phyloP scores from a whole-genome alignment of 2,329 filamentous ascomycete genomes.

The Golovinomyces cichoracearum region DNA sequence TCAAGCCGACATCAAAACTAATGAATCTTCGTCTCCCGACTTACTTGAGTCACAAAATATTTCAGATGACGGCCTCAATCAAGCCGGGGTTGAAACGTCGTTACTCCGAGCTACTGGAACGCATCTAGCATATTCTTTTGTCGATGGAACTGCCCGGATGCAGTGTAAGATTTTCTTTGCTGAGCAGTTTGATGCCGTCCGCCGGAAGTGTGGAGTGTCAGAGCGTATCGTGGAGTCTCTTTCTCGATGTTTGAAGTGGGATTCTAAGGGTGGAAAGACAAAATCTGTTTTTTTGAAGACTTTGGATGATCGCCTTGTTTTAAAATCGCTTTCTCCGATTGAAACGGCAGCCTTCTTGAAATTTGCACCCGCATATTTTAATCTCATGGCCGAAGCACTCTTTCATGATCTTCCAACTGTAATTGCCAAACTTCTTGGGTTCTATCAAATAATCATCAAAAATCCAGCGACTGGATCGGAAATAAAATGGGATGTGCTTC shows the following conservation, averaged over 20 bases:
- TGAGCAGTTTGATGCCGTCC: constrained; percentile 85
- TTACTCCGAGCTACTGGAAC: constrained; percentile 65
- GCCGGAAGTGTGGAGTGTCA: constrained; percentile 73
- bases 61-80: constrained; percentile 20
- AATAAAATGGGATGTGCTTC: constrained; percentile 74
- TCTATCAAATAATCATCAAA: constrained; percentile 93
- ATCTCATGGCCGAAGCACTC: constrained; percentile 83
- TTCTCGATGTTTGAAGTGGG: constrained; percentile 89
- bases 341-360: constrained; percentile 85
- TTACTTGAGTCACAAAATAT: constrained; percentile 4
- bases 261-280: constrained; percentile 91
- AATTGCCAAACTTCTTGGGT: constrained; percentile 96
- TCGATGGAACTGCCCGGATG: constrained; percentile 78
- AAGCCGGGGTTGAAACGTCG: constrained; percentile 61
- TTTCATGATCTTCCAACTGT: constrained; percentile 90
- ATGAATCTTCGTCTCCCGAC: constrained; percentile 13
- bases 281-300: constrained; percentile 96
- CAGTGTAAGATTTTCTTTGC: constrained; percentile 97
- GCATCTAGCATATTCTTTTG: constrained; percentile 88
- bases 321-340: constrained; percentile 56
- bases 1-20: constrained; percentile 16
- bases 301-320: constrained; percentile 69
- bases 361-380: constrained; percentile 91
- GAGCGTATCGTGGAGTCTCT: constrained; percentile 88
- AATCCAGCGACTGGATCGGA: constrained; percentile 77